Percentiles rank a stretch among this genome's conserved stretches.
These are phyloP conservation scores for Phaeolepiota aurea DNA, from an alignment of 768 basidiomycete genomes.

Conservation along the genomic window DNA sequence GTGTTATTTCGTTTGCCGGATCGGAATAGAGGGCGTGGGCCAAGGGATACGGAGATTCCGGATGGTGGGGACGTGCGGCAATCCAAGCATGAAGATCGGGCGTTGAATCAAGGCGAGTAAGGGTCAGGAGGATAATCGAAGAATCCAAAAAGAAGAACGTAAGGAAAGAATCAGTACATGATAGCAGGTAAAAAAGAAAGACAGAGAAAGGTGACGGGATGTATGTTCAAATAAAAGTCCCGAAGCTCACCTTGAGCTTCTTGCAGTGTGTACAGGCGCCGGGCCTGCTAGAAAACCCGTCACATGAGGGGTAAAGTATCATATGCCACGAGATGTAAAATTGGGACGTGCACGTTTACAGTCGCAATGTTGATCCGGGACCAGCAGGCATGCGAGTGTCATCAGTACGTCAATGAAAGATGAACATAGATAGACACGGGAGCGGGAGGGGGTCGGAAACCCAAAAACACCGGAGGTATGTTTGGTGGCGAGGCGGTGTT, in stretches of 20 bases:
- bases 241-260: conserved; percentile 60
- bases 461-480: too few species aligned
- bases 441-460: neutral
- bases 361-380: neutral
- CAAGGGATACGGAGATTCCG: too few species aligned
- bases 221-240: conserved; percentile 6
- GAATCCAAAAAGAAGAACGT: conserved; percentile 1
- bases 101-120: neutral
- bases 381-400: neutral
- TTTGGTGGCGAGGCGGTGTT: too few species aligned
- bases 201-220: conserved; percentile 5
- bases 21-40: neutral
- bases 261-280: conserved; percentile 86
- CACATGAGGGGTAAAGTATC: too few species aligned
- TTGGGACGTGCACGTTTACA: neutral
- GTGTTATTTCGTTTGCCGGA: too few species aligned
- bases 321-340: too few species aligned
- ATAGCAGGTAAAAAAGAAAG: conserved; percentile 5
- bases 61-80: neutral
- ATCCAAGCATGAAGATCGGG: too few species aligned
- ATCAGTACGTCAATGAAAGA: neutral
- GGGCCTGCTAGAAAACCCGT: conserved; percentile 33
- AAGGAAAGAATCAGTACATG: neutral
- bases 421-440: neutral
- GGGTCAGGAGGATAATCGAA: neutral